phyloP scores from a whole-genome alignment of 257 asterid genomes.

The Nicotiana attenuata region DNA sequence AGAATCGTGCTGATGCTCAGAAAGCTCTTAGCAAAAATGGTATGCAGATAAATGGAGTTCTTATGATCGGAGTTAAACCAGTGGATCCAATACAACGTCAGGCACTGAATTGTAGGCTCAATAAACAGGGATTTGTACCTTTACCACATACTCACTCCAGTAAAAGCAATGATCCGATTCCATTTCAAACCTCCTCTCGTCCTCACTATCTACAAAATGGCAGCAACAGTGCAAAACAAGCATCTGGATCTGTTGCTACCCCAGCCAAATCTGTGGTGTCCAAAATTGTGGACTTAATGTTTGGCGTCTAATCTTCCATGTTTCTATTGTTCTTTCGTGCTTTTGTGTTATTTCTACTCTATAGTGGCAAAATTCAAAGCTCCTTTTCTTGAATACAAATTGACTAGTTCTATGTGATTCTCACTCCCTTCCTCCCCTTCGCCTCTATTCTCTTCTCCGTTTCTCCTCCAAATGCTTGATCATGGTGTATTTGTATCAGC shows the following conservation, averaged over 20 bases:
- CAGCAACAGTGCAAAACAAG: constrained; percentile 34
- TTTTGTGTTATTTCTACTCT: not conserved
- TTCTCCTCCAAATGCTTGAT: not conserved
- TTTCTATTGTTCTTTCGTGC: not conserved
- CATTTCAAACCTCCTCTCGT: constrained; percentile 49
- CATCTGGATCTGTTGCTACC: constrained; percentile 72
- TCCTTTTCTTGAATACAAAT: not conserved
- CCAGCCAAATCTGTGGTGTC: constrained; percentile 88
- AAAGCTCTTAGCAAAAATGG: constrained; percentile 88
- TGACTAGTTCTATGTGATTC: not conserved
- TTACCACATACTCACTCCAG: constrained; percentile 54
- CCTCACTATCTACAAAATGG: constrained; percentile 66
- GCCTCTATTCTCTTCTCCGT: not conserved
- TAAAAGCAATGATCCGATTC: constrained; percentile 38
- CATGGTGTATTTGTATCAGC: not conserved
- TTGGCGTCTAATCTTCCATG: constrained; percentile 52
- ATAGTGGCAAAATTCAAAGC: not conserved
- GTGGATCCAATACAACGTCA: constrained; percentile 82
- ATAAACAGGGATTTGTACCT: constrained; percentile 75
- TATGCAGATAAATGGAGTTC: constrained; percentile 75
- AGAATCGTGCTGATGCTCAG: constrained; percentile 85
- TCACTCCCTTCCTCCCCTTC: not conserved
- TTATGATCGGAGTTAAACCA: constrained; percentile 85
- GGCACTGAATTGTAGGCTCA: constrained; percentile 62
- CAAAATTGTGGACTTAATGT: constrained; percentile 87